Percentiles rank a stretch among this genome's conserved stretches.
Evolutionary conservation across 768 basidiomycete genomes (phyloP).

Genomic region (Tulasnella sp.): DNA sequence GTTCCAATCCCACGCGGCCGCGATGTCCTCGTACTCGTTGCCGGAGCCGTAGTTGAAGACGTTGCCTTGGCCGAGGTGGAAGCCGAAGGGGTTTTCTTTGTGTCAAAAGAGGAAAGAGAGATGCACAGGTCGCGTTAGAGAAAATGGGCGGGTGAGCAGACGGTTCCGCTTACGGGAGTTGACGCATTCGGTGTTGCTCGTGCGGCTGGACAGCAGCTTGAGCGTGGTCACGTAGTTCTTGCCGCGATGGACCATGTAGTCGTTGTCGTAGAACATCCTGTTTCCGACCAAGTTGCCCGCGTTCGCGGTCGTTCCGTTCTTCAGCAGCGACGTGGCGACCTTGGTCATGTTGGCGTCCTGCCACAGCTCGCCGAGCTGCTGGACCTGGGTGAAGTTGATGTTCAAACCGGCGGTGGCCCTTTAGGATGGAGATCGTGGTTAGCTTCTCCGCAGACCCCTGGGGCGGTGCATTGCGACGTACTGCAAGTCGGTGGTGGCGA

Average conservation of each 20-base stretch:
- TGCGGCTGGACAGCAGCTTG: constrained; percentile 64
- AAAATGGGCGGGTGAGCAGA: too few relatives aligned
- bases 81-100: constrained; percentile 63
- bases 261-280: constrained; percentile 65
- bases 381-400: constrained; percentile 58
- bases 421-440: too few relatives aligned
- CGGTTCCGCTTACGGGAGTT: constrained; percentile 43
- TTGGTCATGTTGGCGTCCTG: constrained; percentile 49
- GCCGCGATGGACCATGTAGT: constrained; percentile 77
- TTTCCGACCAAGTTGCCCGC: constrained; percentile 61
- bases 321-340: constrained; percentile 49
- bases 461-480: constrained; percentile 40
- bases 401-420: constrained; percentile 63
- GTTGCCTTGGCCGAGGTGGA: constrained; percentile 70
- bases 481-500: constrained; percentile 58
- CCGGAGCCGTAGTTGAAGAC: constrained; percentile 66
- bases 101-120: neutral
- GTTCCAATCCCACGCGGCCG: constrained; percentile 77
- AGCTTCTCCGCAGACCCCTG: neutral
- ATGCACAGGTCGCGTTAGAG: too few relatives aligned
- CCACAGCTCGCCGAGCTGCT: constrained; percentile 58
- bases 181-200: constrained; percentile 64
- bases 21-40: constrained; percentile 72
- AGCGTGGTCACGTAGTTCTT: constrained; percentile 61
- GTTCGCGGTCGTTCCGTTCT: constrained; percentile 52